These are phyloP conservation scores for Chimonanthus salicifolius DNA, from an alignment of 164 flowering plant genomes.

Conservation along the genomic window DNA sequence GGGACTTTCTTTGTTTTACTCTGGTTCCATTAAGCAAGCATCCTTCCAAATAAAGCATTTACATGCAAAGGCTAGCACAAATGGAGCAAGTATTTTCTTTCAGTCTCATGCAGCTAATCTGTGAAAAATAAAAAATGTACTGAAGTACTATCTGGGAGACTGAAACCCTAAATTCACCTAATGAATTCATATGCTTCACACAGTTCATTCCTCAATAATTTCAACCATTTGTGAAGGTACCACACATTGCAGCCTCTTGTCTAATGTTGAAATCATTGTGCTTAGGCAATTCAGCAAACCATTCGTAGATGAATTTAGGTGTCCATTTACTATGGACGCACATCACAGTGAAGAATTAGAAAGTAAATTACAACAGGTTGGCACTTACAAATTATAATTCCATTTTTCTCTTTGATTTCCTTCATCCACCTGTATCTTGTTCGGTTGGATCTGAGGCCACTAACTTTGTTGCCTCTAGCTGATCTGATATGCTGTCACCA, in stretches of 20 bases:
- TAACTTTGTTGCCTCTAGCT: background rate
- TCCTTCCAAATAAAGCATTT: too few relatives aligned
- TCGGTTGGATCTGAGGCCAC: background rate
- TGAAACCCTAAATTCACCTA: too few relatives aligned
- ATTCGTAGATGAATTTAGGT: background rate
- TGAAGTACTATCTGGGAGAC: too few relatives aligned
- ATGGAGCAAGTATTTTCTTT: too few relatives aligned
- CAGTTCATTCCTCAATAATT: too few relatives aligned
- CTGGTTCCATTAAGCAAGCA: too few relatives aligned
- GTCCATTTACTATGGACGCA: background rate
- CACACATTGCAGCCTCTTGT: background rate
- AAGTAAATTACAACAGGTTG: background rate
- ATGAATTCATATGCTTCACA: too few relatives aligned
- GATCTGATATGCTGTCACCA: background rate
- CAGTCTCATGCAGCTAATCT: too few relatives aligned
- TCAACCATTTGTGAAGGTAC: background rate
- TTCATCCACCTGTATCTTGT: background rate
- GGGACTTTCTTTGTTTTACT: too few relatives aligned
- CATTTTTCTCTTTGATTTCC: background rate
- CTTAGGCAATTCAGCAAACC: background rate
- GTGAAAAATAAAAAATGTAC: too few relatives aligned
- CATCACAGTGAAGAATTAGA: background rate
- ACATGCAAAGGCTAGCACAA: too few relatives aligned
- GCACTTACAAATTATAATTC: constrained; percentile 4
- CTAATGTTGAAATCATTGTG: background rate